Base-by-base conservation (phyloP, 371 early-diverging fungal species). In the Nematocida minor region DNA sequence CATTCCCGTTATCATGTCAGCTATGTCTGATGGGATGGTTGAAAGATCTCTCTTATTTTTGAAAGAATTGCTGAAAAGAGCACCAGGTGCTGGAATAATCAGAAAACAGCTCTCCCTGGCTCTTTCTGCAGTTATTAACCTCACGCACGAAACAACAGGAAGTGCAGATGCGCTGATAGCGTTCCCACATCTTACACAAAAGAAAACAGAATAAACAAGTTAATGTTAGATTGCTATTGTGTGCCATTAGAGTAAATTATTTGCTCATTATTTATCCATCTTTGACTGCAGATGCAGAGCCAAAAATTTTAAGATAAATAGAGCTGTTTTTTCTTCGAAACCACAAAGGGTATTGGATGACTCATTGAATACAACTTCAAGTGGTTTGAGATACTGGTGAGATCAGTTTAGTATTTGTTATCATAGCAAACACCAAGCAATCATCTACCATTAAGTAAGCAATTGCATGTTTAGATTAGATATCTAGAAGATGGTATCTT, bases 141-240 rank as follows among this genome's bases (percentile, higher is more conserved):
- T 40, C 0, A 6, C 77, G 4, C 2, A 70, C 7, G 36, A 48
- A 0, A 74, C 77, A 9, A 74, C 77, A n/a, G 77, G 77, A 41
- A 40, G 31, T 14, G 25, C 46, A 1, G 77, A 74, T 64, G 77
- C 77, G 40, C 36, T 74, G 34, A 18, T 46, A 7, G 18, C 6
- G 20, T 74, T 44, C 32, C 25, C 31, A 31, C 32, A 62, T 53
- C 29, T 74, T 36, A 7, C 51, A 51, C 51, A n/a, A 7, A 51
- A 51, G 22, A 22, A 11, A 51, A 11, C 0, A 51, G 25, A 29
- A 63, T 1, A 60, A 60, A 11, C 14, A 9, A 54, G 11, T 11
- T 14, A 54, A 54, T 54, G 14, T n/a, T 46, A 14, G 14, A 14
- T 46, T 46, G 14, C n/a, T 62, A 18, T 40, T 62, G 32, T 9